Conservation (phyloP, 305 asterid genomes). For the Salvia sclarea region DNA sequence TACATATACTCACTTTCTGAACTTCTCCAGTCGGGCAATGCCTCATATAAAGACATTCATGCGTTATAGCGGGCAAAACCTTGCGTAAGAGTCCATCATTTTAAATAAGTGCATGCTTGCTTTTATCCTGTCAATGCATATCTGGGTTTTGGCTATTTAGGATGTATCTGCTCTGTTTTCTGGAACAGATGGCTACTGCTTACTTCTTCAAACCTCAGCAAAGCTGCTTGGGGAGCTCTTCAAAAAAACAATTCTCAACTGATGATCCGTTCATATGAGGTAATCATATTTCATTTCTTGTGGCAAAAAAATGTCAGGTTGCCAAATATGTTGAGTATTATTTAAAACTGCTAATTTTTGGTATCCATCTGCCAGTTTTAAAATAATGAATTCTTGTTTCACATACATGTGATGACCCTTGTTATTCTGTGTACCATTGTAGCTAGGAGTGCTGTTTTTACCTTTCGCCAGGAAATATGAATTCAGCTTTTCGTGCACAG, state of each 20-base stretch:
- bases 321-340: background rate
- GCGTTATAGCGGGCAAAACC: constrained; percentile 86
- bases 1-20: constrained; percentile 29
- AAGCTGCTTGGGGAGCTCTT: constrained; percentile 99
- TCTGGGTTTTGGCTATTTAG: constrained; percentile 26
- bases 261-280: constrained; percentile 99
- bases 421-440: constrained; percentile 30
- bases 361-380: background rate
- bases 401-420: constrained; percentile 23
- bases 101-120: background rate
- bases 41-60: constrained; percentile 73
- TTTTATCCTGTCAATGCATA: constrained; percentile 24
- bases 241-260: constrained; percentile 93
- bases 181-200: constrained; percentile 82
- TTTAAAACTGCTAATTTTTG: background rate
- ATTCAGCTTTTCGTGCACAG: constrained; percentile 72
- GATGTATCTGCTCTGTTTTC: constrained; percentile 9
- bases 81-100: constrained; percentile 64
- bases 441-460: constrained; percentile 91
- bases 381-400: background rate
- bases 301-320: background rate
- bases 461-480: constrained; percentile 52
- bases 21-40: constrained; percentile 74
- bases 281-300: constrained; percentile 29
- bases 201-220: constrained; percentile 96